Percentiles rank a stretch among this genome's conserved stretches.
Evolutionary conservation across 2,329 filamentous ascomycete genomes (phyloP).

Genomic region (Aspergillus flavus): DNA sequence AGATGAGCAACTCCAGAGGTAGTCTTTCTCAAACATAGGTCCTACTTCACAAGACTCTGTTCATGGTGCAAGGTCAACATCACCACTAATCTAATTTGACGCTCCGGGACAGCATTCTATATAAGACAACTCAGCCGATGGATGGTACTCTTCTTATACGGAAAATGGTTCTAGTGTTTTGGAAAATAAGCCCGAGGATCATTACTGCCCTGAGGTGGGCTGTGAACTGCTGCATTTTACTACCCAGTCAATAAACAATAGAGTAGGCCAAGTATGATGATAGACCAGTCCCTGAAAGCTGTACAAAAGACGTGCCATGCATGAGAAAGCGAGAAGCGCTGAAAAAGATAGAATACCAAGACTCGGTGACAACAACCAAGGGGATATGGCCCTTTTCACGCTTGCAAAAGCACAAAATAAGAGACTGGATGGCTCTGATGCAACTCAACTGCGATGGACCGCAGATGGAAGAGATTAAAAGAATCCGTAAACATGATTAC

Average conservation of each 20-base stretch:
- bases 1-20: not conserved
- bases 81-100: not conserved
- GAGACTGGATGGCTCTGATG: conserved; percentile 11
- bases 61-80: not conserved
- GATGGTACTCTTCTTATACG: not conserved
- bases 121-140: not conserved
- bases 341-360: conserved; percentile 15
- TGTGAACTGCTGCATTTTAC: conserved; percentile 4
- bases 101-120: not conserved
- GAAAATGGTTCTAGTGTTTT: not conserved
- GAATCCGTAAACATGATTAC: conserved; percentile 18
- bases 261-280: not conserved
- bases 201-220: not conserved
- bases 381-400: conserved; percentile 30
- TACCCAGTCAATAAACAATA: conserved; percentile 8
- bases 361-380: conserved; percentile 30
- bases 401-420: conserved; percentile 29
- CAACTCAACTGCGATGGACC: conserved; percentile 8
- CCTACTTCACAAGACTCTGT: not conserved
- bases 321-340: conserved; percentile 18
- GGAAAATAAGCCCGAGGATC: not conserved
- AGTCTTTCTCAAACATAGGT: not conserved
- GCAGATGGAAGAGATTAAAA: conserved; percentile 9
- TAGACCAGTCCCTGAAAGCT: conserved; percentile 10
- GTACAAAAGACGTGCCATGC: conserved; percentile 13